Evolutionary conservation across 192 early-diverging fungal species (phyloP).

Genomic region (Coemansia sp.): DNA sequence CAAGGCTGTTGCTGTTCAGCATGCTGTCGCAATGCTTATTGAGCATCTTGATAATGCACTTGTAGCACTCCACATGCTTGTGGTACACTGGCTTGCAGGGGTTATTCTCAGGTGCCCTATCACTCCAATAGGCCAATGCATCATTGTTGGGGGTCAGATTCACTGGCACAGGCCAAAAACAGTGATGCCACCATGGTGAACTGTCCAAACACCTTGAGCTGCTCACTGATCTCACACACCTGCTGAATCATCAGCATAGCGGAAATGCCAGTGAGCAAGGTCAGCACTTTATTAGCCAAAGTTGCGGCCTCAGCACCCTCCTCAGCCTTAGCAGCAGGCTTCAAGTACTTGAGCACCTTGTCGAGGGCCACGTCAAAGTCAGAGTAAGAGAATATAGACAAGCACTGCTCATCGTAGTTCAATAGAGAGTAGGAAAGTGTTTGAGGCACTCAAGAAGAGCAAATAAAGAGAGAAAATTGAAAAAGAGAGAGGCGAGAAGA

Average conservation of each 20-base stretch:
- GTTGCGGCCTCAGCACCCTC: constrained; percentile 48
- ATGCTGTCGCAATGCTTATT: constrained; percentile 13
- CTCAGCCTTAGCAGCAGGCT: constrained; percentile 49
- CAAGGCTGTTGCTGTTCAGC: constrained; percentile 10
- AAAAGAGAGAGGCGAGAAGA: background rate
- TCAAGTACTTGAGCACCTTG: constrained; percentile 59
- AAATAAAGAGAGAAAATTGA: background rate
- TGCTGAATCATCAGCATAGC: constrained; percentile 45
- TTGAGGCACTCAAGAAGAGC: background rate
- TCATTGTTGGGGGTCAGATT: constrained; percentile 58
- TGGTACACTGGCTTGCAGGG: constrained; percentile 39
- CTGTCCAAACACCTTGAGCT: constrained; percentile 53
- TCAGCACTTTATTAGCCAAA: constrained; percentile 48
- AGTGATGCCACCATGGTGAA: constrained; percentile 51
- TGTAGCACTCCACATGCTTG: constrained; percentile 48
- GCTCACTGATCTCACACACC: constrained; percentile 52
- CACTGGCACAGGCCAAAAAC: constrained; percentile 57
- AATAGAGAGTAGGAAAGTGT: too few relatives aligned
- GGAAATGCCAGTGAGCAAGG: constrained; percentile 52
- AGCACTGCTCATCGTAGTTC: too few relatives aligned
- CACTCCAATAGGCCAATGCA: constrained; percentile 58
- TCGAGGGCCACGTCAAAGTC: constrained; percentile 64
- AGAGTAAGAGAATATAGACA: constrained; percentile 63
- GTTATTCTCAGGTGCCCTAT: constrained; percentile 56
- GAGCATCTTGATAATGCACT: constrained; percentile 35